Base-by-base conservation (phyloP, 768 basidiomycete genomes). In the Lactifluus volemus region DNA sequence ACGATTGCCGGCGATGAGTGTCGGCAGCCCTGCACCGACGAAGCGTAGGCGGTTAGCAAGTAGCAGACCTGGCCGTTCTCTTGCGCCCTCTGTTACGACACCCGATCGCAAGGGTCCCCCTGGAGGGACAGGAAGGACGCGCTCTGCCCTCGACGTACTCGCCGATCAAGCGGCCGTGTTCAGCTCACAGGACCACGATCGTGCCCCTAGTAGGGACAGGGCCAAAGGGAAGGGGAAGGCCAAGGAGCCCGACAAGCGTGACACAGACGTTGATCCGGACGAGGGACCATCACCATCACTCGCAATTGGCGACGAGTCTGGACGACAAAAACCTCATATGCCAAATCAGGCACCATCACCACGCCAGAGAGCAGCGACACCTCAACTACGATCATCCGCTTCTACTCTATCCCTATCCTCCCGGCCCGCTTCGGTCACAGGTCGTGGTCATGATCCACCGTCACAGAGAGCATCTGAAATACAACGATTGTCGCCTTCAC, bases 121-220 rank as follows among this genome's bases (percentile, higher is more conserved):
- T 6, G 61, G 34, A 45, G 44, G 52, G 36, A 30, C 39, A 9
- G 58, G 48, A 51, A 54, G 65, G 34, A 54, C 49, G 32, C 57
- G 60, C 11, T 60, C 62, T 25, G 87, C 84, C 7, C 73, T 89
- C 67, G 86, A 89, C 66, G 85, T 89, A 8, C 73, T 89, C 38
- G 88, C 87, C 1, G 86, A 88, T 65, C 85, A 88, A 68, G 85
- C 88, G 3, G 84, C 84, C 19, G 65, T 59, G 17, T 66, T 80
- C 70, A 71, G 75, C 70, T 69, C 76, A 65, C 63, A 75, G 67
- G 68, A 75, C 63, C 68, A 57, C 17, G 65, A 58, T 7, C 41
- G 32, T 44, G 55, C 36, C n/a, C 52, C 65, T 14, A 39, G 48
- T 29, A 64, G 65, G 59, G 61, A 47, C 63, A 68, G 36, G 55